These are phyloP conservation scores for Xylariomycetidae sp. DNA, from an alignment of 2,329 filamentous ascomycete genomes.

Conservation along the genomic window DNA sequence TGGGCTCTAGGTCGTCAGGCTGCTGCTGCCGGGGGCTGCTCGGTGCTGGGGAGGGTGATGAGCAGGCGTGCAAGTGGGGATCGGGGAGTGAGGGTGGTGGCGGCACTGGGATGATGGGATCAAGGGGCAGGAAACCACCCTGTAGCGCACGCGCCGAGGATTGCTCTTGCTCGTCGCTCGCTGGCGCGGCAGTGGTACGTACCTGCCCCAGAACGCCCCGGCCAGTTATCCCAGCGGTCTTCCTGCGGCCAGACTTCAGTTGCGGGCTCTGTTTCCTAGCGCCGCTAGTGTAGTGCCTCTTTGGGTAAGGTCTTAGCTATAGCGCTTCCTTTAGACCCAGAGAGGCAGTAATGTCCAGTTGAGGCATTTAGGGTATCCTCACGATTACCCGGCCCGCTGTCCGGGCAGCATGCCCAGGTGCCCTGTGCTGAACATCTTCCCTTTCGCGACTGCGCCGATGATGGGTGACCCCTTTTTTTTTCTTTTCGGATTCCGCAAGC, in stretches of 20 bases:
- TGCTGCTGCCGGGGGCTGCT: too few species aligned
- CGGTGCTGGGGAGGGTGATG: constrained; percentile 10
- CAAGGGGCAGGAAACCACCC: constrained; percentile 19
- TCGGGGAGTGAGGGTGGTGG: too few species aligned
- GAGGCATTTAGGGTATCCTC: constrained; percentile 19
- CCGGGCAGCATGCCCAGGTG: constrained; percentile 21
- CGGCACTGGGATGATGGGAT: constrained; percentile 23
- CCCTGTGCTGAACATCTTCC: constrained; percentile 13
- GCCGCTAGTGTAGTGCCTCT: constrained; percentile 8
- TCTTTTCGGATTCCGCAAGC: too few species aligned
- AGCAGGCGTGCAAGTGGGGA: constrained; percentile 10
- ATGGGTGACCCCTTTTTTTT: too few species aligned
- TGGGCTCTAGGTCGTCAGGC: too few species aligned
- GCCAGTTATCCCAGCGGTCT: too few species aligned
- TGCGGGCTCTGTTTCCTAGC: too few species aligned
- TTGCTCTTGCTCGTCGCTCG: neutral
- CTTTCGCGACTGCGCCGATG: neutral
- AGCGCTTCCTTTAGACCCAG: constrained; percentile 13
- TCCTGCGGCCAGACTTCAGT: too few species aligned
- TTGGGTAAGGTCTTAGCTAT: constrained; percentile 7
- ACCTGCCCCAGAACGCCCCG: constrained; percentile 9
- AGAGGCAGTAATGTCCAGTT: constrained; percentile 19
- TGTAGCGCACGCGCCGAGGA: constrained; percentile 7
- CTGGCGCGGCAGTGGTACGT: constrained; percentile 10
- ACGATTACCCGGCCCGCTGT: constrained; percentile 14